Base-by-base conservation (phyloP, 192 early-diverging fungal genomes). In the Entomortierella beljakovae region DNA sequence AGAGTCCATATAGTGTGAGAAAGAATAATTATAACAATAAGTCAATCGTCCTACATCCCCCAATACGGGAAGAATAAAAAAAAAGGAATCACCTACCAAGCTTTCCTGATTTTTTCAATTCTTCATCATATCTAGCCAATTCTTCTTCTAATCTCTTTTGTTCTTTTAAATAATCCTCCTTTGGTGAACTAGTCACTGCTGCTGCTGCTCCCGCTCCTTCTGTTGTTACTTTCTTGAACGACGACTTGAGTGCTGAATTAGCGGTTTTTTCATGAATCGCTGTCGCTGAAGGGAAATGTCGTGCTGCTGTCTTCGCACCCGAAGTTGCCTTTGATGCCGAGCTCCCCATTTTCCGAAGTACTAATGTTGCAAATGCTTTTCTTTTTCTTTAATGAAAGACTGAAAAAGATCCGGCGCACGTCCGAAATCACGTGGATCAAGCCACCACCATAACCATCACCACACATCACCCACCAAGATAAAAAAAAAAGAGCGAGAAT, bases 201-300 rank as follows among this genome's bases (percentile, higher is more conserved):
- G 18, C 49, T 13, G 23, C 29, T 10, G 63, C 59, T 25, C 9
- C 51, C 16, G 43, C 20, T 20, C 29, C 34, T 25, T 26, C 48
- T 25, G 3, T 43, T 25, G 35, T 37, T 2, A 48, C n/a, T 34
- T 11, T 22, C n/a, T 20, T 25, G 25, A 2, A 29, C 52, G 22
- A 51, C 46, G 25, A 52, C 51, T 35, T 64, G 58, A 16, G 37
- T 29, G 72, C 29, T 1, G 69, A 42, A 32, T 55, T 42, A 13
- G 57, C 35, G 0, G 75, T 62, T 35, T 51, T 54, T 23, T 79
- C 75, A 16, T 70, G 66, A 43, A 79, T 59, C 22, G 48, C 59
- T 23, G 57, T 68, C 23, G 61, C 57, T 42, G 66, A 65, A 5
- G 75, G 75, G 67, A 79, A 70, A 56, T 79, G 75, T 31, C 75